Evolutionary conservation across 2,329 filamentous ascomycete genomes (phyloP).

Genomic region (Claviceps sp.): DNA sequence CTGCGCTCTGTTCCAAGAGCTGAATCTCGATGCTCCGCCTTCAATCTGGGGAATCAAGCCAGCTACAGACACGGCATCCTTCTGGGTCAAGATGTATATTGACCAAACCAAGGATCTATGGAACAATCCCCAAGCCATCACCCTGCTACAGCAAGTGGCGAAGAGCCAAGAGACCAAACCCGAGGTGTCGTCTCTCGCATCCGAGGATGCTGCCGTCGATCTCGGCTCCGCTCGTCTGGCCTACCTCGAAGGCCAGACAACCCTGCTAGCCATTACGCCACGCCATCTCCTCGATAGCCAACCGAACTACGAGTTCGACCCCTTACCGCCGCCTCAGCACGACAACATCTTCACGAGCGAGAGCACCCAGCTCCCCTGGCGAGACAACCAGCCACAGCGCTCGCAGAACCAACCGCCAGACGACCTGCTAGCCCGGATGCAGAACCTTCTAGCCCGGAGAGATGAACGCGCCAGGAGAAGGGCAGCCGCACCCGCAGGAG

Average conservation of each 20-base stretch:
- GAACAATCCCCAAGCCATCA: constrained; percentile 61
- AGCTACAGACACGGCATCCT: constrained; percentile 44
- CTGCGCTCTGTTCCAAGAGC: constrained; percentile 61
- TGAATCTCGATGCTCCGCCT: constrained; percentile 66
- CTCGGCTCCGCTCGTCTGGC: constrained; percentile 57
- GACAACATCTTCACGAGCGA: constrained; percentile 37
- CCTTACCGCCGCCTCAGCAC: constrained; percentile 54
- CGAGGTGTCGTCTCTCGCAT: constrained; percentile 24
- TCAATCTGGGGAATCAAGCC: constrained; percentile 70
- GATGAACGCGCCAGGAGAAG: constrained; percentile 6
- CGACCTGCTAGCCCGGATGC: constrained; percentile 16
- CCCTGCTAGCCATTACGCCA: constrained; percentile 58
- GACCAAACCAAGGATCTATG: constrained; percentile 68
- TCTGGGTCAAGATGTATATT: constrained; percentile 66
- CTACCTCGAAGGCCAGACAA: constrained; percentile 61
- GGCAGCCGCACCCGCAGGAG: background rate
- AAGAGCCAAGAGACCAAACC: constrained; percentile 35
- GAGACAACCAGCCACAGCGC: constrained; percentile 9
- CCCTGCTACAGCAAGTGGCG: constrained; percentile 56
- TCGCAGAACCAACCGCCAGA: background rate
- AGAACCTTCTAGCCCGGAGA: constrained; percentile 12
- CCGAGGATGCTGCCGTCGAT: constrained; percentile 24
- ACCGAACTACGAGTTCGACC: constrained; percentile 67
- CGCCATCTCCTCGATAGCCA: constrained; percentile 46
- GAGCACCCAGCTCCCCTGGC: constrained; percentile 30